phyloP scores from a whole-genome alignment of 352 stramenopile species.

The Phytopythium aichiense region DNA sequence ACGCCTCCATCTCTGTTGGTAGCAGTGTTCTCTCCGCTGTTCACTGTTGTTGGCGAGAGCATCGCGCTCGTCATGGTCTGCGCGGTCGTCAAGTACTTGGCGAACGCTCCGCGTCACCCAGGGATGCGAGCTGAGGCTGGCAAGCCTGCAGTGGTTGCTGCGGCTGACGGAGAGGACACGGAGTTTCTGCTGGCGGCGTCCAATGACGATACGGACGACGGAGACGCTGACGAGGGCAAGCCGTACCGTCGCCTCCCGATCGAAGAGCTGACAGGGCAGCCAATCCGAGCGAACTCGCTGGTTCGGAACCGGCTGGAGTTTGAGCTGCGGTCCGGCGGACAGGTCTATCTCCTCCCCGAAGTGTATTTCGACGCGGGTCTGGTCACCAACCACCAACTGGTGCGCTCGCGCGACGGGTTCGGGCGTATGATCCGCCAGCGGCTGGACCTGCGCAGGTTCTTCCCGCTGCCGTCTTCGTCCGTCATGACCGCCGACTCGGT shows the following conservation, averaged over 20 bases:
- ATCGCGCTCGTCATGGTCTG: constrained; percentile 15
- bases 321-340: constrained; percentile 23
- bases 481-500: constrained; percentile 7
- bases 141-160: not conserved
- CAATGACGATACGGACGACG: not conserved
- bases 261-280: constrained; percentile 41
- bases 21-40: constrained; percentile 30
- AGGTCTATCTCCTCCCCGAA: constrained; percentile 41
- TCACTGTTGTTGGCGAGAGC: constrained; percentile 26
- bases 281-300: constrained; percentile 45
- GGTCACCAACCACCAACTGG: constrained; percentile 34
- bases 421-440: constrained; percentile 46
- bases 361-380: constrained; percentile 62
- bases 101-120: not conserved
- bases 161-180: not conserved
- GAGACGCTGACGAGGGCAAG: constrained; percentile 5
- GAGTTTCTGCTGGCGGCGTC: not conserved
- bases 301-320: constrained; percentile 39
- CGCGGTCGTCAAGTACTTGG: not conserved
- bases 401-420: constrained; percentile 51
- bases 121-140: not conserved
- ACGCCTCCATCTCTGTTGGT: constrained; percentile 21
- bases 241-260: constrained; percentile 42
- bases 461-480: constrained; percentile 15
- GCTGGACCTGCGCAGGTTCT: constrained; percentile 45